Evolutionary conservation across 2,329 filamentous ascomycete genomes (phyloP).

Genomic region (Penicillium sp.): DNA sequence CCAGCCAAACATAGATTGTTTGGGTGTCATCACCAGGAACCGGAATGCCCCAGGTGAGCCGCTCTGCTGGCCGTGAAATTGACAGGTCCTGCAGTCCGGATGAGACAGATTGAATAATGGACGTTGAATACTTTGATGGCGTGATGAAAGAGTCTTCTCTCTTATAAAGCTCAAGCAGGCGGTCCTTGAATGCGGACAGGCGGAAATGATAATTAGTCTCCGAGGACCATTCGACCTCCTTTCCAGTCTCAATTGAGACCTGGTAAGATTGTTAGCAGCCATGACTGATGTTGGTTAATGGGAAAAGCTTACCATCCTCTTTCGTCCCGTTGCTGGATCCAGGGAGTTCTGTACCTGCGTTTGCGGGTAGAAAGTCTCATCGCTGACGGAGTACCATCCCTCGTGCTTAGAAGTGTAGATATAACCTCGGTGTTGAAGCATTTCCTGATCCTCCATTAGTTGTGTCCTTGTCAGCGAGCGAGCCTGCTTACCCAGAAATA

Average conservation of each 20-base stretch:
- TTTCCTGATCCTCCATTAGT: constrained; percentile 46
- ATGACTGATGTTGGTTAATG: neutral
- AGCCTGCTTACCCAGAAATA: constrained; percentile 71
- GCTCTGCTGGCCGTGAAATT: constrained; percentile 75
- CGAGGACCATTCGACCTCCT: constrained; percentile 90
- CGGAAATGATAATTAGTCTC: constrained; percentile 96
- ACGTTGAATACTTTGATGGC: constrained; percentile 71
- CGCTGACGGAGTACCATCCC: constrained; percentile 95
- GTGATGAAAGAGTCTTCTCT: constrained; percentile 76
- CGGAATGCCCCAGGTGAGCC: constrained; percentile 82
- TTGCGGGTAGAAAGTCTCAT: constrained; percentile 93
- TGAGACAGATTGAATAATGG: constrained; percentile 74
- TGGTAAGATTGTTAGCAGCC: constrained; percentile 26
- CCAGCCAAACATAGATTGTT: constrained; percentile 98
- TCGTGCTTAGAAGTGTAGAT: constrained; percentile 85
- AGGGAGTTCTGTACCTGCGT: constrained; percentile 71
- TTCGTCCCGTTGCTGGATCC: constrained; percentile 77
- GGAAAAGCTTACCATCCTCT: constrained; percentile 62
- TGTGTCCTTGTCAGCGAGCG: neutral
- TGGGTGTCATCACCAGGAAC: constrained; percentile 82
- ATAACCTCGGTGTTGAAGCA: constrained; percentile 71
- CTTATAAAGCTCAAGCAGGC: constrained; percentile 75
- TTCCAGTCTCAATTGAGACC: constrained; percentile 80
- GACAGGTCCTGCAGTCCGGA: constrained; percentile 83
- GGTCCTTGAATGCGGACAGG: constrained; percentile 77